These are phyloP conservation scores for Scleroderma bovista DNA, from an alignment of 768 basidiomycete genomes.

Conservation along the genomic window DNA sequence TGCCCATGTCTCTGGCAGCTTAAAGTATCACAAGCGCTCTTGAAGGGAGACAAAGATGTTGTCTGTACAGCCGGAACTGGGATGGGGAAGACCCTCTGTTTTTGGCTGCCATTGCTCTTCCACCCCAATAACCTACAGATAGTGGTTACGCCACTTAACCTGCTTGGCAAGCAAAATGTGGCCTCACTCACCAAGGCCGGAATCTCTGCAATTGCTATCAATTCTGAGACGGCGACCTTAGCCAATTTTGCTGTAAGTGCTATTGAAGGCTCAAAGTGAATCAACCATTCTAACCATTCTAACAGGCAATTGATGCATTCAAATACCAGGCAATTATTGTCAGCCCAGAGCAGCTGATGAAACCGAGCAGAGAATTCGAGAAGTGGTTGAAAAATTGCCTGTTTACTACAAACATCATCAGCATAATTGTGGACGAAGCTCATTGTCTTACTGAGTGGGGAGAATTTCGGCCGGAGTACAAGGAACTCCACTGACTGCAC, in stretches of 20 bases:
- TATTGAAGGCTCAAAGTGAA: not conserved
- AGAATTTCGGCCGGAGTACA: conserved; percentile 14
- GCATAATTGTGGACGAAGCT: conserved; percentile 19
- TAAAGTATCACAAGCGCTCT: conserved; percentile 11
- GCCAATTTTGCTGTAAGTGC: conserved; percentile 12
- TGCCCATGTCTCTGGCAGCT: conserved; percentile 20
- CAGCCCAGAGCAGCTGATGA: conserved; percentile 9
- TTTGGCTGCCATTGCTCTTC: conserved; percentile 29
- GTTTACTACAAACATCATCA: conserved; percentile 8
- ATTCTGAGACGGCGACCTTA: conserved; percentile 10
- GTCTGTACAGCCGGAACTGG: conserved; percentile 24
- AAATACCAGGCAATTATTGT: conserved; percentile 3
- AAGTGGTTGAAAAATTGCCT: conserved; percentile 7
- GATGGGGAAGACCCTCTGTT: conserved; percentile 28
- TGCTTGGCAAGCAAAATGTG: conserved; percentile 21
- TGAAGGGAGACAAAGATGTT: conserved; percentile 18
- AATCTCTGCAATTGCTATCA: conserved; percentile 14
- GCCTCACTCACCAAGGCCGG: too few species aligned
- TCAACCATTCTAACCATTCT: not conserved
- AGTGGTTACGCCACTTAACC: conserved; percentile 21
- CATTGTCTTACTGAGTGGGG: conserved; percentile 10
- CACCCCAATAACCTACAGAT: conserved; percentile 13
- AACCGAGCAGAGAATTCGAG: not conserved
- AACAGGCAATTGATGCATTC: conserved; percentile 2
- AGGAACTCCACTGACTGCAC: conserved; percentile 6